Evolutionary conservation across 106 monocot species (phyloP).

Genomic region (Triglochin maritima): DNA sequence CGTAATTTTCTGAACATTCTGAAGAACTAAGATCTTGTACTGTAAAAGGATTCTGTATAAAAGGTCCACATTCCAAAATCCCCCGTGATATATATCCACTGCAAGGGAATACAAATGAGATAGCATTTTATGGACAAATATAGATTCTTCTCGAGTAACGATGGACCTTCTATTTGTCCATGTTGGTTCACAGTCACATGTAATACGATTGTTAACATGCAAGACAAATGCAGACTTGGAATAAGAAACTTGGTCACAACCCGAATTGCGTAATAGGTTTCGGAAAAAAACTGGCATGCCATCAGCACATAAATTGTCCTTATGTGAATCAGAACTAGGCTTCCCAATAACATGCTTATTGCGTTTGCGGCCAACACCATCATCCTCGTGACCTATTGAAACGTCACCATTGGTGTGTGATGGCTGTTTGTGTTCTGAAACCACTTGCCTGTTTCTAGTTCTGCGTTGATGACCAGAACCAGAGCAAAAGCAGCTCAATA

Average conservation of each 20-base stretch:
- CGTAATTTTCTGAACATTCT: not conserved
- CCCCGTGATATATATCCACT: slow-evolving; percentile 6
- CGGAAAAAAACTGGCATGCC: too few species aligned
- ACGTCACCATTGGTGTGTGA: not conserved
- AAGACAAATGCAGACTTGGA: too few species aligned
- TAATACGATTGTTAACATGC: too few species aligned
- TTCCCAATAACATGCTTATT: too few species aligned
- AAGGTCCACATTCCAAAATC: not conserved
- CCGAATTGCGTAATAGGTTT: too few species aligned
- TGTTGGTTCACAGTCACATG: too few species aligned
- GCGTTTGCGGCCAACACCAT: not conserved
- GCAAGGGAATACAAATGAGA: slow-evolving; percentile 10
- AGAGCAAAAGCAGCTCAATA: not conserved
- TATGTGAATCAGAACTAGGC: too few species aligned
- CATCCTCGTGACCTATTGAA: not conserved
- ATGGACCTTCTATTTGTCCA: not conserved
- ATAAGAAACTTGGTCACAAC: too few species aligned
- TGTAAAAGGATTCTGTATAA: not conserved
- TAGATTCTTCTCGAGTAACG: not conserved
- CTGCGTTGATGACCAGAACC: not conserved
- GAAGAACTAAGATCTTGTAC: not conserved
- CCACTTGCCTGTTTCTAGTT: not conserved
- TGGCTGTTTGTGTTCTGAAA: not conserved
- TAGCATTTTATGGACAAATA: not conserved
- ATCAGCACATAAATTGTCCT: too few species aligned